Evolutionary conservation across 257 asterid species (phyloP), one percentile per base, ranked within the genome.

Genomic region (Solanum paucissectum): DNA sequence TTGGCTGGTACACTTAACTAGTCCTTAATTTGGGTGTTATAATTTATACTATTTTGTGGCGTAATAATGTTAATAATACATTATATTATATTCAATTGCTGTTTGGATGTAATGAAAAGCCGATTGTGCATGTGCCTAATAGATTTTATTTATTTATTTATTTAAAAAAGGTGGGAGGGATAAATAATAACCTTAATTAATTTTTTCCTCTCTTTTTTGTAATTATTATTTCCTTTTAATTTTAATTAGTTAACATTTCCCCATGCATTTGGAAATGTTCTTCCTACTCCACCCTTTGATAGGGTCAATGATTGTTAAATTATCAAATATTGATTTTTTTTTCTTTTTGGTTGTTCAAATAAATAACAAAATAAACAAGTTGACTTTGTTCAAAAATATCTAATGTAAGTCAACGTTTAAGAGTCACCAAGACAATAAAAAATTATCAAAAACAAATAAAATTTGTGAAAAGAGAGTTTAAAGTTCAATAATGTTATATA

Each of bases 81-180:
- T 49, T 49, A 81, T 4, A 79, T 44, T 44, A 42, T 79, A 27
- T 74, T 46, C 25, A 44, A 42, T 25, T 46, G 74, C 25, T 12
- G 23, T 71, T 37, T 77, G 49, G 89, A 38, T 84, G 46, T 87
- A 64, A 72, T 86, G 90, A 90, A 88, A 18, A 72, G 64, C 82
- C 92, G 73, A n/a, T 33, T 86, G 38, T 66, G 62, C 92, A 90
- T 83, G 92, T 88, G 92, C 88, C 40, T n/a, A 34, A 62, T 27
- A 66, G n/a, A 42, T 34, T 52, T 49, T 55, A 18, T 44, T 44
- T 44, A 33, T 11, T 42, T 42, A 34, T 34, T 38, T 38, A 8
- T 38, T 40, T 36, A 7, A 38, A 38, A 2, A 3, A 1, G 23
- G n/a, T 2, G 8, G 62, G 21, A 9, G 6, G 12, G 27, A 64